Evolutionary conservation across 2,329 filamentous ascomycete genomes (phyloP), one percentile per base, ranked within the genome.

Genomic region (Erysiphe neolycopersici): DNA sequence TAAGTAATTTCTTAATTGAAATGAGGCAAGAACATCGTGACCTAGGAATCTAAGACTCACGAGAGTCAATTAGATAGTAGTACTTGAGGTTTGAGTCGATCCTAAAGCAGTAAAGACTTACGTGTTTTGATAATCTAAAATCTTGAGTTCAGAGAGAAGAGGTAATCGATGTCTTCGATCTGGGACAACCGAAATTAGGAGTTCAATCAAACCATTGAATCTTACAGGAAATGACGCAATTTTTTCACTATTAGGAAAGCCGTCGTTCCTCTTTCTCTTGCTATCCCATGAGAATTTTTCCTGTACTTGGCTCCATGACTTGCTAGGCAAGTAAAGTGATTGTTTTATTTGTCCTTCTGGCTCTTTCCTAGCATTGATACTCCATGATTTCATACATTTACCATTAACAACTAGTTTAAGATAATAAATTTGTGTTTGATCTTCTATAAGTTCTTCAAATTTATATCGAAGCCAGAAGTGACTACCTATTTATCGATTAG

Each of bases 381-480:
- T 69, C 64, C 68, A 74, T 3, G 63, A 65, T 2, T 64, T 59
- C n/a, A 67, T 57, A 16, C 62, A 60, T 14, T 63, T 61, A 14
- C 67, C 67, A 47, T 74, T 73, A 52, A 73, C 62, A 44, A 60
- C 60, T 43, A 73, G 54, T 50, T 67, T 71, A 56, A 73, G 73
- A 55, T 66, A 69, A 10, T 71, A 53, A 47, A 62, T 64, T 43
- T 52, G 16, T 53, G 58, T 2, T 51, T 49, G 1, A 57, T 57
- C 1, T 54, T 49, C 38, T 53, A 56, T 40, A n/a, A 44, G 44
- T 30, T 52, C 46, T 1, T 46, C 37, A 46, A 72, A 52, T 5
- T 52, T 53, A 50, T 71, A 73, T 29, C 61, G 60, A 37, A 74
- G 54, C 49, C 61, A 64, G 47, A 73, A 73, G n/a, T 62, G 64